Percentiles rank a stretch among this genome's conserved stretches.
phyloP scores from a whole-genome alignment of 1,284 basidiomycete species.

The Ceratobasidium sp. region DNA sequence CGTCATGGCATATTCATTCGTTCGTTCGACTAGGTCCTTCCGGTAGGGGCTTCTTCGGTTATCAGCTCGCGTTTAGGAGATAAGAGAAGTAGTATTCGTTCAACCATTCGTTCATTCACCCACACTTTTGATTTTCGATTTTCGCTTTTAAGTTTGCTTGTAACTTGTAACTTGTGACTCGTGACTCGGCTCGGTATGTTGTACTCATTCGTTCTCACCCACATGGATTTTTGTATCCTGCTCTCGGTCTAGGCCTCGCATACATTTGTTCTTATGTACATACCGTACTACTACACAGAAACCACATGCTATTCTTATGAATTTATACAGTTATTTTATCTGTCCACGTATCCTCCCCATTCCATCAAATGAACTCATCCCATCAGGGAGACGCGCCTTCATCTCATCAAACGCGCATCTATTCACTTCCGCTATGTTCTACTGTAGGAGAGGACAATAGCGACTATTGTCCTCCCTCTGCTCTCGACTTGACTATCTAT shows the following conservation, averaged over 20 bases:
- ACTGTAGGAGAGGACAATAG: slow-evolving; percentile 6
- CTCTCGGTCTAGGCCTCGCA: slow-evolving; percentile 15
- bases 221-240: slow-evolving; percentile 34
- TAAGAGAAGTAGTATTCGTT: slow-evolving; percentile 34
- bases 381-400: not conserved
- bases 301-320: no score
- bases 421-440: no score
- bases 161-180: no score
- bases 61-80: not conserved
- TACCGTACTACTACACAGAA: slow-evolving; percentile 1
- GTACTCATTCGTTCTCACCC: slow-evolving; percentile 33
- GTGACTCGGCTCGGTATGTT: no score
- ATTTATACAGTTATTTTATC: no score
- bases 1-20: no score
- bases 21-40: slow-evolving; percentile 11
- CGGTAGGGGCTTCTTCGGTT: not conserved
- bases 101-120: slow-evolving; percentile 18
- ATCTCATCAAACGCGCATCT: no score
- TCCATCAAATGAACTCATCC: not conserved
- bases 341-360: no score
- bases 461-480: not conserved
- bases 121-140: no score
- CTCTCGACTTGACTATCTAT: not conserved
- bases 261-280: slow-evolving; percentile 19
- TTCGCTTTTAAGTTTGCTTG: no score